Evolutionary conservation across 257 asterid species (phyloP).

Genomic region (Rauvolfia tetraphylla): DNA sequence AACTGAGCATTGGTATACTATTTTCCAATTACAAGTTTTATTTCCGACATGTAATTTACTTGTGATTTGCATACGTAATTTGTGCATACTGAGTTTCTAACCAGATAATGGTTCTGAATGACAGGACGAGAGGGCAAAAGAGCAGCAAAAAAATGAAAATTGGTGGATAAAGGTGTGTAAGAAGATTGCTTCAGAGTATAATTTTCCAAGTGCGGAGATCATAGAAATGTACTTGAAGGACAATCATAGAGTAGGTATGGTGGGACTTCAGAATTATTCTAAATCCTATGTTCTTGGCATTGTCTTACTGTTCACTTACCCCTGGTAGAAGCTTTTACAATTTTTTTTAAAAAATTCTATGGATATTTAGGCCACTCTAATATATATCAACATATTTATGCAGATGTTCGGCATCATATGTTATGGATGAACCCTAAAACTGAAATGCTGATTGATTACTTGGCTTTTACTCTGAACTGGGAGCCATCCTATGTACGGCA

Average conservation of each 20-base stretch:
- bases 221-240: conserved; percentile 57
- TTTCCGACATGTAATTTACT: conserved; percentile 13
- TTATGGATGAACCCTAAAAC: conserved; percentile 61
- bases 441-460: conserved; percentile 67
- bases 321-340: neutral
- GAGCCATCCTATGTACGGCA: conserved; percentile 85
- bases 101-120: conserved; percentile 19
- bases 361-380: neutral
- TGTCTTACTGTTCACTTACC: conserved; percentile 1
- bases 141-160: conserved; percentile 46
- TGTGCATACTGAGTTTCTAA: neutral
- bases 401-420: conserved; percentile 57
- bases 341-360: neutral
- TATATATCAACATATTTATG: conserved; percentile 9
- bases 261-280: neutral
- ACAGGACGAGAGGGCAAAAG: conserved; percentile 69
- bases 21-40: neutral
- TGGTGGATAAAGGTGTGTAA: conserved; percentile 71
- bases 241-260: conserved; percentile 48
- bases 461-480: conserved; percentile 73
- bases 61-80: neutral
- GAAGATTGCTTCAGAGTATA: conserved; percentile 60
- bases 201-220: conserved; percentile 69
- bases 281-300: neutral
- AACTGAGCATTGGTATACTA: conserved; percentile 4